These are phyloP conservation scores for Orbilia oligospora DNA, from an alignment of 2,329 filamentous ascomycete species.

Conservation along the genomic window DNA sequence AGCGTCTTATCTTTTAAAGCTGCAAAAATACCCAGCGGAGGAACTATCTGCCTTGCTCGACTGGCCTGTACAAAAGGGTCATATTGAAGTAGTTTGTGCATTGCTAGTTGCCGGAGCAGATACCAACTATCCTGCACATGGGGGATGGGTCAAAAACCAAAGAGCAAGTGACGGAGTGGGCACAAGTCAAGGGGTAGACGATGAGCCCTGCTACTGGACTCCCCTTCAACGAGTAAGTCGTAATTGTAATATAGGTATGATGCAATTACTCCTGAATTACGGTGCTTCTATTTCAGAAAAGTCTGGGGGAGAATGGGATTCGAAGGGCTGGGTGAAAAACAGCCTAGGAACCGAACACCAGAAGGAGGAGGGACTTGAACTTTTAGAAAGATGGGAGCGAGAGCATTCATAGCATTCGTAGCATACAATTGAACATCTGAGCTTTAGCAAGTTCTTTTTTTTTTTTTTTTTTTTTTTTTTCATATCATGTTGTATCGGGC, in stretches of 20 bases:
- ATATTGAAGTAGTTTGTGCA: slow-evolving; percentile 15
- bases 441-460: background rate
- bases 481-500: no score
- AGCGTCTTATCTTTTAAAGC: slow-evolving; percentile 22
- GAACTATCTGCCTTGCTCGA: slow-evolving; percentile 12
- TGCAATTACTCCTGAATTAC: slow-evolving; percentile 24
- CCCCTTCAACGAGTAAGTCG: slow-evolving; percentile 27
- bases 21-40: slow-evolving; percentile 1
- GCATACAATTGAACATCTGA: background rate
- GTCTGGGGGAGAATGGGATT: slow-evolving; percentile 34
- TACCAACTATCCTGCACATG: background rate
- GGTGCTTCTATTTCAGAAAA: slow-evolving; percentile 28
- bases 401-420: background rate
- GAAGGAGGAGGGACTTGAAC: slow-evolving; percentile 10
- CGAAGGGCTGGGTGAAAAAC: slow-evolving; percentile 21
- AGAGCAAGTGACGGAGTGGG: background rate
- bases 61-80: slow-evolving; percentile 22
- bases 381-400: slow-evolving; percentile 25
- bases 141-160: background rate
- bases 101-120: slow-evolving; percentile 28
- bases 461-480: no score
- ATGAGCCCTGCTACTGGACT: no score
- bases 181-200: slow-evolving; percentile 5
- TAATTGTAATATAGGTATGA: slow-evolving; percentile 7
- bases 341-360: background rate